Evolutionary conservation across 345 rosid species (phyloP), one percentile per base, ranked within the genome.

Genomic region (Lumnitzera littorea): DNA sequence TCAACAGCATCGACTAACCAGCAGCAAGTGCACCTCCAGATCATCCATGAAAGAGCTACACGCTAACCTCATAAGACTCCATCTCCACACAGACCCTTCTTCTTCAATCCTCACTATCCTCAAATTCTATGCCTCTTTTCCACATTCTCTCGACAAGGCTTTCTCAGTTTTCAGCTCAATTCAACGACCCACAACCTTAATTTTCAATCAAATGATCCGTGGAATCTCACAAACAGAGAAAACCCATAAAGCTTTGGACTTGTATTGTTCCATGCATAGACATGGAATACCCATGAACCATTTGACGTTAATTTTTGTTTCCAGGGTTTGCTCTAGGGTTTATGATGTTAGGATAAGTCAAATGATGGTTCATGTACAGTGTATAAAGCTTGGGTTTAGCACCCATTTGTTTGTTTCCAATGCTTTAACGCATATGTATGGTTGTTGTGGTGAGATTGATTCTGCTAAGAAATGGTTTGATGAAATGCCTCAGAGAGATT

Each of bases 341-440:
- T 60, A 64, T 23, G 77, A 71, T 48, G 60, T 63, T 61, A 29
- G 20, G 4, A 62, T 51, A 1, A 84, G 83, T 55, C 68, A 58
- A 64, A 63, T 57, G 62, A 36, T 50, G 49, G 58, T 75, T 56
- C 84, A 84, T 67, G 76, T 52, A 17, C 80, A 65, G 10, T 72
- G 64, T n/a, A 31, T 76, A 61, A 80, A 78, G 66, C 76, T 72
- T 14, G 84, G 86, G 52, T 74, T 68, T 50, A 79, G 54, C 31
- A 71, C 70, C 12, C 70, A 82, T 66, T 62, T 78, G 9, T 78
- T 67, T 62, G 82, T 84, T 11, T 74, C 83, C 12, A 87, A 84
- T 61, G 79, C 79, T 65, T 76, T 87, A 71, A 74, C 84, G 12
- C 66, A 64, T 6, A 56, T 76, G 79, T 84, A 80, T 53, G 72